phyloP scores from a whole-genome alignment of 2,329 filamentous ascomycete species.

The Juglanconis juglandina region DNA sequence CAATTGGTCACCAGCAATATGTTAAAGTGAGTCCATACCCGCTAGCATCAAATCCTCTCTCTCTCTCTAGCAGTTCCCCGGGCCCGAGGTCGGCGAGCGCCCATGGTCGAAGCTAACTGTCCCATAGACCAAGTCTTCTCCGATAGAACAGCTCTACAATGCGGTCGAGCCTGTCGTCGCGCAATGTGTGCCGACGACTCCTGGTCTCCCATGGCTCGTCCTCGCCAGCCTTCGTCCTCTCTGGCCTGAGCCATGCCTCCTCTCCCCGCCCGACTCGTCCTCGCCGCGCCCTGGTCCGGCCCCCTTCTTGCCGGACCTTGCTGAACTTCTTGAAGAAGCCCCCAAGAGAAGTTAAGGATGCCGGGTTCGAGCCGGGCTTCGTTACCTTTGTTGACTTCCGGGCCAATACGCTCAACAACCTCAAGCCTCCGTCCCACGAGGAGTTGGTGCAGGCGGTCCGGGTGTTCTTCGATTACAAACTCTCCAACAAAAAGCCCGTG shows the following conservation, averaged over 20 bases:
- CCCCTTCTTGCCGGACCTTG: constrained; percentile 31
- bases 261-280: constrained; percentile 2
- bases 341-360: constrained; percentile 56
- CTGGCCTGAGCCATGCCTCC: constrained; percentile 11
- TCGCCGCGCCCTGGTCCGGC: background rate
- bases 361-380: constrained; percentile 67
- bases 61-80: background rate
- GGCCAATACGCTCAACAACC: constrained; percentile 58
- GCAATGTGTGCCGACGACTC: constrained; percentile 56
- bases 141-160: constrained; percentile 35
- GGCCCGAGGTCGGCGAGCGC: background rate
- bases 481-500: constrained; percentile 44
- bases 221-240: constrained; percentile 28
- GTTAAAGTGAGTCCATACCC: constrained; percentile 2
- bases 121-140: constrained; percentile 6
- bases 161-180: constrained; percentile 59
- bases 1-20: constrained; percentile 16
- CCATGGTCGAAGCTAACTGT: background rate
- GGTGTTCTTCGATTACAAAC: constrained; percentile 59
- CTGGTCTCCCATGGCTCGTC: constrained; percentile 44
- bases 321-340: constrained; percentile 60
- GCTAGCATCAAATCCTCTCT: background rate
- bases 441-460: constrained; percentile 64
- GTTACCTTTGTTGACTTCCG: constrained; percentile 67
- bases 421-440: constrained; percentile 60